Base-by-base conservation (phyloP, 2,329 filamentous ascomycete species). In the Neurospora sp. region DNA sequence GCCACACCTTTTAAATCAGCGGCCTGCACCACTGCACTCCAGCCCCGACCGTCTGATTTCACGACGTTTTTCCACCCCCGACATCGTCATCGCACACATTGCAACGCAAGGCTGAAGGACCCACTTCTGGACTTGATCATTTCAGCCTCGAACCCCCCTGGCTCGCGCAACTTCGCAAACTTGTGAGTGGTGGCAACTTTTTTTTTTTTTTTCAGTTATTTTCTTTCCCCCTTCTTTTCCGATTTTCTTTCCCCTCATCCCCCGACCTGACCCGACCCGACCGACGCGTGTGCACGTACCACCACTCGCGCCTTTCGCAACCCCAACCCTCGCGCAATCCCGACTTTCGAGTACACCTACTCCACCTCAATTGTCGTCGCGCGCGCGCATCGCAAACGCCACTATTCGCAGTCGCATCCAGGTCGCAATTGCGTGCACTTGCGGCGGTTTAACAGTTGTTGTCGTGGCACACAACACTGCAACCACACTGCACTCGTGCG, bases 211-310 rank as follows among this genome's bases (percentile, higher is more conserved):
- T 36, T 6, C 5, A 36, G 33, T 68, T 74, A 76, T 71, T 76
- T 77, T 77, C 78, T 77, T 77, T 77, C 76, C 75, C 76, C 77
- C 76, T 76, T 75, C 66, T 70, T 69, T 66, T 68, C 77, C 76
- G 52, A 15, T 77, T 77, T 76, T 76, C 76, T 73, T 76, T 78
- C 76, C 76, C 75, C 66, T 70, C 70, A 67, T 68, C 77, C 76
- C 76, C 77, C 74, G 75, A 79, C 76, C 78, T 77, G 77, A 76
- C 76, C 76, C 74, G 77, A 77, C 67, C 74, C 71, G 69, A 71
- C 69, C 69, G 69, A 73, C 74, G 74, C 74, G 74, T 73, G 74
- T 70, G 74, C 74, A 75, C 74, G 74, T 74, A 67, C 74, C 71
- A 39, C 46, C 38, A 43, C 69, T 68, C 71, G 69, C 71, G 72